Percentiles rank a stretch among this genome's conserved stretches.
These are phyloP conservation scores for Clonostachys rhizophaga DNA, from an alignment of 2,329 filamentous ascomycete genomes.

Conservation along the genomic window DNA sequence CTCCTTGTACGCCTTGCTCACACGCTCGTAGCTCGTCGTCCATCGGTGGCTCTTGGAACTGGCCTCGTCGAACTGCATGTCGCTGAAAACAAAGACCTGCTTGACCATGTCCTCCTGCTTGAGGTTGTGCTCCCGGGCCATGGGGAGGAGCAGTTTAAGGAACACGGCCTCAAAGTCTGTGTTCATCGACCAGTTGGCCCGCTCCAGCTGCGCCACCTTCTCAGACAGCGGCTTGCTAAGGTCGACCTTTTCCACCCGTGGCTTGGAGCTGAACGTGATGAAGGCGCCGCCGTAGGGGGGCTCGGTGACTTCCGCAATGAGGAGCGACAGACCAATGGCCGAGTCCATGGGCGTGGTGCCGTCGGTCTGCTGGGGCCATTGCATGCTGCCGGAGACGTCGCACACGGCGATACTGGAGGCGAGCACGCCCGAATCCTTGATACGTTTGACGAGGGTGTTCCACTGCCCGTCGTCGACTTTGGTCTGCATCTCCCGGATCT, in stretches of 20 bases:
- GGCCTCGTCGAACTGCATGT: conserved; percentile 54
- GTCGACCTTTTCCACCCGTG: conserved; percentile 33
- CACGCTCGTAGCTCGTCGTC: conserved; percentile 42
- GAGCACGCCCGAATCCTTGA: conserved; percentile 49
- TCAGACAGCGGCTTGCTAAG: conserved; percentile 27
- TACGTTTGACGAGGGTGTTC: conserved; percentile 51
- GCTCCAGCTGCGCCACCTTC: conserved; percentile 27
- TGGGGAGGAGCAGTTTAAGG: conserved; percentile 44
- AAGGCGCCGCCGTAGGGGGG: conserved; percentile 49
- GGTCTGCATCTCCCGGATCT: conserved; percentile 18
- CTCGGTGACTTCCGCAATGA: conserved; percentile 46
- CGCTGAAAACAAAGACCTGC: conserved; percentile 54
- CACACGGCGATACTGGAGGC: conserved; percentile 50
- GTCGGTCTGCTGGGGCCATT: conserved; percentile 27
- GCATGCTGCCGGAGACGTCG: conserved; percentile 54
- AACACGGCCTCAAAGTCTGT: conserved; percentile 54
- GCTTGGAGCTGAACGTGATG: conserved; percentile 45
- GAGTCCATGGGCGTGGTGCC: conserved; percentile 44
- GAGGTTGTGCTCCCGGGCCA: conserved; percentile 43
- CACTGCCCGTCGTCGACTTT: conserved; percentile 46
- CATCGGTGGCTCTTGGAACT: conserved; percentile 14
- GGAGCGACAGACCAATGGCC: conserved; percentile 49
- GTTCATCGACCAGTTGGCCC: conserved; percentile 28
- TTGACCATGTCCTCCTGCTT: conserved; percentile 55
- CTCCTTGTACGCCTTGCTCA: conserved; percentile 35